A percentile compares a stretch with the other conserved stretches of the same genome.
Conservation (phyloP, 2,329 filamentous ascomycete genomes). For the Sarocladium oryzae region DNA sequence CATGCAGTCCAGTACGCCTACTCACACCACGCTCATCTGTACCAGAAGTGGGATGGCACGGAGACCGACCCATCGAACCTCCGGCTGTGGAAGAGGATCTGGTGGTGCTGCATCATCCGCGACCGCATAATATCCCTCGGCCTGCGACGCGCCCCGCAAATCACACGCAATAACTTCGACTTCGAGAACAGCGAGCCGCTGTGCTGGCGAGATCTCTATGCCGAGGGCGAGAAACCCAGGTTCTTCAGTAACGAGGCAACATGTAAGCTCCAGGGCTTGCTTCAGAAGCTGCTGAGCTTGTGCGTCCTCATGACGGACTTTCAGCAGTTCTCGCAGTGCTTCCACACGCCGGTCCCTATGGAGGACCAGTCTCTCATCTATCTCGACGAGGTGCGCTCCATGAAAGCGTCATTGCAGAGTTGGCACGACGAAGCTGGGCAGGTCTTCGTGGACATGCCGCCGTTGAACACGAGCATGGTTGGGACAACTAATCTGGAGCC, state of each 20-base stretch:
- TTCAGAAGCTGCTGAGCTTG: not conserved
- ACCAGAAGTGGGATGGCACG: not conserved
- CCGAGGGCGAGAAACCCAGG: not conserved
- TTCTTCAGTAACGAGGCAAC: not conserved
- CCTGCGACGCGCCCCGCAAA: slow-evolving; percentile 8
- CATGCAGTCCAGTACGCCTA: not conserved
- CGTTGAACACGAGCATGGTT: no score
- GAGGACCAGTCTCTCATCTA: slow-evolving; percentile 1
- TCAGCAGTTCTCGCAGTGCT: not conserved
- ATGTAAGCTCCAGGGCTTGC: not conserved
- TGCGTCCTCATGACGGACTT: not conserved
- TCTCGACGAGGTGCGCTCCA: not conserved
- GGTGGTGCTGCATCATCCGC: slow-evolving; percentile 12
- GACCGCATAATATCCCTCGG: slow-evolving; percentile 10
- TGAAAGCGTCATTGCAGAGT: not conserved
- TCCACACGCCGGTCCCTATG: not conserved
- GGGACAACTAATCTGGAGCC: not conserved
- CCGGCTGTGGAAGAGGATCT: slow-evolving; percentile 3
- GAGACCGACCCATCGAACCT: not conserved
- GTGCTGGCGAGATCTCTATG: not conserved
- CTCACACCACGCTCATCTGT: not conserved
- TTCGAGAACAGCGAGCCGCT: not conserved
- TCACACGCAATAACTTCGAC: slow-evolving; percentile 7
- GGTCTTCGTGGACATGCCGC: not conserved
- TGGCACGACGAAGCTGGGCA: not conserved